Evolutionary conservation across 768 basidiomycete species (phyloP), one percentile per base, ranked within the genome.

Genomic region (Phanerodontia chrysosporium): DNA sequence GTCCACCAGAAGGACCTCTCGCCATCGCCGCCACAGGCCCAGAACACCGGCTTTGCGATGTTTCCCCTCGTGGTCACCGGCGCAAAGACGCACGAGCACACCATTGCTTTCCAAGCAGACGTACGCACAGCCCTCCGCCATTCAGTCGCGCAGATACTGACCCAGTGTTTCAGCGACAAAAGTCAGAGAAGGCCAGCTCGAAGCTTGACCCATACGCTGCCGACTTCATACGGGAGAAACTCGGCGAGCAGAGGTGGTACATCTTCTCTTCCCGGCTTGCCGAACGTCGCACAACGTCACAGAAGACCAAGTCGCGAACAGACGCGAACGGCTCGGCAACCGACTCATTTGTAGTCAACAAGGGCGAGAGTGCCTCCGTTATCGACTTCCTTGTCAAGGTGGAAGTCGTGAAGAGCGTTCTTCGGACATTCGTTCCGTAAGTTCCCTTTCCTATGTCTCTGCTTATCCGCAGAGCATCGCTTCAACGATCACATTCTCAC

Each of bases 311-410:
- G 64, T 68, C 71, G 64, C 35, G 52, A n/a, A 59, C 69, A 48
- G 74, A 61, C 49, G 39, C 49, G 14, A 28, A 29, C 29, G 45
- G 51, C n/a, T 48, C 55, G 22, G 36, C 55, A 12, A 16, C 45
- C 29, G 59, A 60, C 24, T 21, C 59, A 10, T 60, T 60, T 44
- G 32, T 32, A 12, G 60, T 35, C 10, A 55, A 61, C 55, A 61
- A 57, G 42, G 52, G n/a, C 42, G 59, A 59, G 16, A 75, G 76
- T 27, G 78, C 78, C 51, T 75, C 74, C 45, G 80, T 75, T 45
- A 74, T 81, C 49, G 80, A 81, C 58, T 81, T 80, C 65, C 77
- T 80, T 57, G 75, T 80, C 70, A 80, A 80, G 68, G 80, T 80
- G 45, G 79, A 80, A 64, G 74, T 80, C 21, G 80, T 80, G 64